Evolutionary conservation across 345 rosid species (phyloP).

Genomic region (Durio zibethinus): DNA sequence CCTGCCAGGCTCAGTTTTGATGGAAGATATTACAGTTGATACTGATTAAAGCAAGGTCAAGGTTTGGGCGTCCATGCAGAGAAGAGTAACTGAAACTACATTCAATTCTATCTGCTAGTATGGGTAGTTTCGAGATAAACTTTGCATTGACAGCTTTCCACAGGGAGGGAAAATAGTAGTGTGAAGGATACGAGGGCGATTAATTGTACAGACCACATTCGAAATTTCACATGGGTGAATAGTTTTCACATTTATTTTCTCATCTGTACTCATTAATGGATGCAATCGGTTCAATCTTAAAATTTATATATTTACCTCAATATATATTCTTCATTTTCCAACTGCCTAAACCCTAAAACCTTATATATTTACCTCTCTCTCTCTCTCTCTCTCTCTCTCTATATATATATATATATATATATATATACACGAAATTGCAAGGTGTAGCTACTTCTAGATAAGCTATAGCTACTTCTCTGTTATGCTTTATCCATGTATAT

Average conservation of each 20-base stretch:
- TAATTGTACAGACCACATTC: background rate
- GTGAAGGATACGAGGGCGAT: background rate
- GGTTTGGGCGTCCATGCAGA: background rate
- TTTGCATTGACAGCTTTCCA: background rate
- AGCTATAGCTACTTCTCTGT: no score
- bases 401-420: no score
- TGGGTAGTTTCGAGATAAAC: background rate
- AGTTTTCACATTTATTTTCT: conserved; percentile 3
- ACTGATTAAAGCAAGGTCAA: background rate
- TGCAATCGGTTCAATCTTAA: background rate
- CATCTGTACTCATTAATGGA: background rate
- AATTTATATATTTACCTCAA: background rate
- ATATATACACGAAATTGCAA: no score
- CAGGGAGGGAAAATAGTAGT: background rate
- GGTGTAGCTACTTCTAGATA: no score
- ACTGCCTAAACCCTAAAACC: background rate
- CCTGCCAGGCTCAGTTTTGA: background rate
- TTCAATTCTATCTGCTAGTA: background rate
- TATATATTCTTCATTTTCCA: background rate
- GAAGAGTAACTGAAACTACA: background rate
- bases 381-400: no score
- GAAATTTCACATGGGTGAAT: background rate
- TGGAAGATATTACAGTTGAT: background rate
- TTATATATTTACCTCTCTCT: no score
- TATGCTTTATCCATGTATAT: no score